Evolutionary conservation across 2,329 filamentous ascomycete genomes (phyloP).

Genomic region (Trichoderma atrobrunneum): DNA sequence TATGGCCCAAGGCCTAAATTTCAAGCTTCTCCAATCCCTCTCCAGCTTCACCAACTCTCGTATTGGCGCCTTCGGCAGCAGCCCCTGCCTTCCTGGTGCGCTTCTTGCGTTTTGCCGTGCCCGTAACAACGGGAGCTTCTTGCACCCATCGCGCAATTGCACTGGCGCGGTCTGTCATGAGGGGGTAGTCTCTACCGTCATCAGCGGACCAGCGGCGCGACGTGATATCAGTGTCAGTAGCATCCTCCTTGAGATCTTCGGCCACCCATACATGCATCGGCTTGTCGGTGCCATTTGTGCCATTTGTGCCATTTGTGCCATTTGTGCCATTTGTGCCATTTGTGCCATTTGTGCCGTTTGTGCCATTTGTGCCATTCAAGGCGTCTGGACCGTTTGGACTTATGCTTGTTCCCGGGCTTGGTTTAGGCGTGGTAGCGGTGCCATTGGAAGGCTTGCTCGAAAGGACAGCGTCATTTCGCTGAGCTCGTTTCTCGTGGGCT

Average conservation of each 20-base stretch:
- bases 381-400: not conserved
- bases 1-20: not conserved
- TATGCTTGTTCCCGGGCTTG: not conserved
- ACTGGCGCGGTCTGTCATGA: conserved; percentile 66
- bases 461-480: conserved; percentile 46
- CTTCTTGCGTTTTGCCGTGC: conserved; percentile 40
- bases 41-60: not conserved
- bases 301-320: no score
- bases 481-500: conserved; percentile 56
- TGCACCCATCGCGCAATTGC: conserved; percentile 68
- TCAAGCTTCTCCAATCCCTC: not conserved
- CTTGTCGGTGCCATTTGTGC: not conserved
- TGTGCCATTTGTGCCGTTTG: no score
- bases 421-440: not conserved
- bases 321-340: not conserved
- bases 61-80: not conserved
- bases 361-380: not conserved
- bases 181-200: conserved; percentile 65
- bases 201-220: conserved; percentile 61
- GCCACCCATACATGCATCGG: not conserved
- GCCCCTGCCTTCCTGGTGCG: conserved; percentile 27
- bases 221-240: not conserved
- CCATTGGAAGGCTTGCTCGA: not conserved
- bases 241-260: not conserved
- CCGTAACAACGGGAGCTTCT: conserved; percentile 49